Conservation (phyloP, 305 asterid species). For the Solanum aculeatissimum region DNA sequence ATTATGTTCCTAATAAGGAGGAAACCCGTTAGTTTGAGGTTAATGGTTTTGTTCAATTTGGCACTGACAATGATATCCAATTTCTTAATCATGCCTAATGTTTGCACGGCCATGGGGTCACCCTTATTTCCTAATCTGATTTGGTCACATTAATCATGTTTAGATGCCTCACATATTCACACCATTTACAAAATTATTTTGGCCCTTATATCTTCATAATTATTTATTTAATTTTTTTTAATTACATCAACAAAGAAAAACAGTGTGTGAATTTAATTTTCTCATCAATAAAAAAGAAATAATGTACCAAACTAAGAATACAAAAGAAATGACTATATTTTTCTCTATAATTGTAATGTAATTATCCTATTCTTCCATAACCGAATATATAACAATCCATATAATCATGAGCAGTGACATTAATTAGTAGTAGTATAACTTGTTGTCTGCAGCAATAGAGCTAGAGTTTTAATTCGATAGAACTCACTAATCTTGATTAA, state of each 20-base stretch:
- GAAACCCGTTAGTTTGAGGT: neutral
- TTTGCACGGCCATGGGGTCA: neutral
- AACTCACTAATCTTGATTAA: neutral
- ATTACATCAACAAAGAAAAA: neutral
- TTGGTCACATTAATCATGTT: neutral
- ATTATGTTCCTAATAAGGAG: neutral
- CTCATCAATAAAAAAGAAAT: too few species aligned
- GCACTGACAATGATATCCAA: neutral
- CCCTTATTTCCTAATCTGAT: neutral
- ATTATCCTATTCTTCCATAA: neutral
- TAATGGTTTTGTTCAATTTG: neutral
- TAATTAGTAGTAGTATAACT: neutral
- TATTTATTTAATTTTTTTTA: neutral
- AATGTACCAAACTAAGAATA: neutral
- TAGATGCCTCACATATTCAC: neutral
- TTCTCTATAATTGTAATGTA: neutral
- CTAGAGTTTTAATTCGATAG: neutral
- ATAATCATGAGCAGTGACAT: neutral
- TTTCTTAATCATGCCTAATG: neutral
- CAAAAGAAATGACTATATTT: too few species aligned
- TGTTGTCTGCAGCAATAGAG: neutral
- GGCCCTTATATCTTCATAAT: neutral
- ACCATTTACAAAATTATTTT: neutral
- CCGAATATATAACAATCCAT: too few species aligned
- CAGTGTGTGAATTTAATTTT: too few species aligned